Base-by-base conservation (phyloP, 1,139 yeast species). In the Yamadazyma sp. region DNA sequence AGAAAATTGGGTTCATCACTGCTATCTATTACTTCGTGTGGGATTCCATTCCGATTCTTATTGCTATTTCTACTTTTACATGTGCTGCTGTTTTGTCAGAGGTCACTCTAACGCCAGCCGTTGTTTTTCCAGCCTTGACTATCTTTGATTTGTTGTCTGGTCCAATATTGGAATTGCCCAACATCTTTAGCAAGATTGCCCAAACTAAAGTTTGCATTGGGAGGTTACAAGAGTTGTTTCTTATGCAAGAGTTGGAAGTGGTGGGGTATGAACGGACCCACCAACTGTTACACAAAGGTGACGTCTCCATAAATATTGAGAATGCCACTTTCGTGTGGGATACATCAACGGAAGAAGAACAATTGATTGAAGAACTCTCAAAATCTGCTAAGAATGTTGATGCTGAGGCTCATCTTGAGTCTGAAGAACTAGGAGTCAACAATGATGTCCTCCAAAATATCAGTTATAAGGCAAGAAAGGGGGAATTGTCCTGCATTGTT, bases 401-500 rank as follows among this genome's bases (percentile, higher is more conserved):
- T 46, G 73, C 67, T 46, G 79, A 73, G 47, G 50, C 51, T 6
- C 46, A 47, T 18, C 46, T 67, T 26, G 61, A 55, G 21, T 43
- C 54, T 2, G 49, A 62, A 10, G 38, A 55, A n/a, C 33, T 33
- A 12, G 42, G 36, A 23, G 31, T 38, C 20, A 35, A 41, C 31
- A 43, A 41, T 41, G 35, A 69, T 31, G 90, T 88, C 0, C 64
- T 86, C 34, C 56, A 60, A 23, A 60, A 78, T 43, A 65, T 85
- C 27, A 56, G 69, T 42, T 78, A 83, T 45, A 50, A 56, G 6
- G 86, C 86, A 2, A 63, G 56, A 13, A 74, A 75, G 44, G 87
- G 88, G 11, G 75, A 76, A 38, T 64, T 87, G 32, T 70, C 82
- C 2, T 84, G 95, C 59, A 64, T 87, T 35, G 82, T 85, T 28